These are phyloP conservation scores for Chaetomiaceae sp. DNA, from an alignment of 2,329 filamentous ascomycete genomes.

Conservation along the genomic window DNA sequence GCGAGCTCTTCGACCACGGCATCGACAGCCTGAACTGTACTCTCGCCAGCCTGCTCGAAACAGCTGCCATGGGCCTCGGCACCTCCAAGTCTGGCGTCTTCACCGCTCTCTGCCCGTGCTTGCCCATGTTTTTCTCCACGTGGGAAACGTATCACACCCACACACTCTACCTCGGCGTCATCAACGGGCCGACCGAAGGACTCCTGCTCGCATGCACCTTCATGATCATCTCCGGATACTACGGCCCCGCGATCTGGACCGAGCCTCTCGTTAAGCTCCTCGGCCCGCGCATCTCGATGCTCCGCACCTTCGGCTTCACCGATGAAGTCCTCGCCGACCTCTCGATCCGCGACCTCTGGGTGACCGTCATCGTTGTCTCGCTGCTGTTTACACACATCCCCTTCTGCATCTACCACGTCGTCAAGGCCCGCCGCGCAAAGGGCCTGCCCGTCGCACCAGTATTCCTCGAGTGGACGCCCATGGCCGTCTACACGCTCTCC, in stretches of 20 bases:
- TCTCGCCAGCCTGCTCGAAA: slow-evolving; percentile 82
- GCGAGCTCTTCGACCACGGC: slow-evolving; percentile 96
- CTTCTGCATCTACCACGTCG: slow-evolving; percentile 83
- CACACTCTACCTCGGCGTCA: slow-evolving; percentile 89
- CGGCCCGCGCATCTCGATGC: slow-evolving; percentile 42
- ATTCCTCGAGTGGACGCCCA: slow-evolving; percentile 91
- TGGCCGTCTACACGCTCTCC: slow-evolving; percentile 71
- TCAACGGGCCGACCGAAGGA: slow-evolving; percentile 97
- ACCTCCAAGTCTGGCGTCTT: slow-evolving; percentile 81
- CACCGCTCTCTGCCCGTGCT: slow-evolving; percentile 82
- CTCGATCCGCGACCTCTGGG: slow-evolving; percentile 85
- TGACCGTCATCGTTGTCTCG: slow-evolving; percentile 62
- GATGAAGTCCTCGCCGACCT: slow-evolving; percentile 61
- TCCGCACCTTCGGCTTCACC: slow-evolving; percentile 32
- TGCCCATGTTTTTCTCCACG: slow-evolving; percentile 99
- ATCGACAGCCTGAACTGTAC: slow-evolving; percentile 99
- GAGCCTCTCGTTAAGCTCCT: slow-evolving; percentile 67
- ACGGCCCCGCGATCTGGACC: slow-evolving; percentile 83
- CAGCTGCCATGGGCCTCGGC: slow-evolving; percentile 87
- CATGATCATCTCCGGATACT: slow-evolving; percentile 84
- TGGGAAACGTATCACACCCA: slow-evolving; percentile 99
- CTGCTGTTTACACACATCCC: slow-evolving; percentile 74
- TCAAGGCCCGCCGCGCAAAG: slow-evolving; percentile 66
- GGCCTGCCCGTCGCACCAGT: slow-evolving; percentile 73
- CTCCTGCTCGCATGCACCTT: slow-evolving; percentile 80